Evolutionary conservation across 176 grass and related monocot species (phyloP).

Genomic region (Guadua angustifolia): DNA sequence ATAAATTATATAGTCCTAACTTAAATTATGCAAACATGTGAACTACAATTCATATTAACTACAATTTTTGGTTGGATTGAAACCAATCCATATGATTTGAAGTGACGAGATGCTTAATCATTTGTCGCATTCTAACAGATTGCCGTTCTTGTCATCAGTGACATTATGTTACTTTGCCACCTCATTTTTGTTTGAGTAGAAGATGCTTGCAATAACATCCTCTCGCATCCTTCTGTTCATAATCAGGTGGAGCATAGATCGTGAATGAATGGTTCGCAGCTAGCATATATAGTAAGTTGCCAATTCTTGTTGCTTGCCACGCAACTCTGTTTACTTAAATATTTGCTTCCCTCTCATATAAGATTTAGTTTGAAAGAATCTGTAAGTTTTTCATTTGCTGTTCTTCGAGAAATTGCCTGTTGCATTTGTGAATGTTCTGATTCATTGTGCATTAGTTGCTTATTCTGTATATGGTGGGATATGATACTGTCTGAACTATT

Average conservation of each 20-base stretch:
- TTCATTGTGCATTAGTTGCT: background rate
- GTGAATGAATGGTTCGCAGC: constrained; percentile 83
- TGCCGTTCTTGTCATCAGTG: background rate
- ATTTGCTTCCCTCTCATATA: background rate
- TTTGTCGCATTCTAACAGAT: background rate
- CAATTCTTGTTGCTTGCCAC: background rate
- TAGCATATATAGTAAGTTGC: constrained; percentile 72
- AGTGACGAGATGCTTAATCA: background rate
- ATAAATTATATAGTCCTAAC: no score
- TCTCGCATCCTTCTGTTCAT: constrained; percentile 22
- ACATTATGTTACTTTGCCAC: background rate
- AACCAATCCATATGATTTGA: background rate
- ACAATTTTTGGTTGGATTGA: no score
- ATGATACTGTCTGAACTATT: background rate
- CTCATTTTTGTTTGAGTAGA: background rate
- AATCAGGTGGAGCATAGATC: constrained; percentile 90
- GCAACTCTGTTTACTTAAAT: background rate
- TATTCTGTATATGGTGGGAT: background rate
- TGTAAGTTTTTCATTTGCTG: background rate
- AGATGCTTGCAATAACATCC: background rate
- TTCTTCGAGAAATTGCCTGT: background rate
- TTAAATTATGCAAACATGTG: no score
- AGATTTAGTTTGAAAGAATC: background rate
- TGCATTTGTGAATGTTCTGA: background rate
- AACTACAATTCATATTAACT: no score